Conservation (phyloP, 83 land plant species). For the Larix sibirica region DNA sequence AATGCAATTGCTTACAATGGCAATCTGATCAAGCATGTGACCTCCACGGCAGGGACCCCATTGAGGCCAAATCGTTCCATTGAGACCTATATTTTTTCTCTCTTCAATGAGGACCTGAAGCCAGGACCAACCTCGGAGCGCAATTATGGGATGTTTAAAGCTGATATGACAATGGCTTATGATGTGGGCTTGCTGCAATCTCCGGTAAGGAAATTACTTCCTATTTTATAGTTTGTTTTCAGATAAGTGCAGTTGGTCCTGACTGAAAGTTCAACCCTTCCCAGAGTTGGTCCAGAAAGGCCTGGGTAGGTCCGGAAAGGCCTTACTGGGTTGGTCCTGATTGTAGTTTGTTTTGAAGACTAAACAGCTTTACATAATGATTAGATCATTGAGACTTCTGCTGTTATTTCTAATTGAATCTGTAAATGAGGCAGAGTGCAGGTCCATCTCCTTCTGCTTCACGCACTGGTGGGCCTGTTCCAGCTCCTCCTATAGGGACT, state of each 20-base stretch:
- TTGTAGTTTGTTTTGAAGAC: neutral
- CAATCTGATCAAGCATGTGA: conserved; percentile 40
- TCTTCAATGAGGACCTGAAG: conserved; percentile 74
- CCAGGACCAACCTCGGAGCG: conserved; percentile 64
- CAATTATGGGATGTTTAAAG: conserved; percentile 72
- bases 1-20: conserved; percentile 73
- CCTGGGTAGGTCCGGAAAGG: too few species aligned
- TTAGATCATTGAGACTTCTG: neutral
- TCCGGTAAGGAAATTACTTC: neutral
- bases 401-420: neutral
- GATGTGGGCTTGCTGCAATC: conserved; percentile 33
- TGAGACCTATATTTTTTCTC: conserved; percentile 55
- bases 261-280: too few species aligned
- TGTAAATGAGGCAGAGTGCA: conserved; percentile 6
- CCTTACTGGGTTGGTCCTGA: neutral
- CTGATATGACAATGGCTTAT: conserved; percentile 49
- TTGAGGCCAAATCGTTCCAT: conserved; percentile 39
- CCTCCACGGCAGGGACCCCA: conserved; percentile 51
- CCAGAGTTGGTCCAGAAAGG: too few species aligned
- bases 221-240: conserved; percentile 20
- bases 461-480: neutral
- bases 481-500: too few species aligned
- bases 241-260: too few species aligned
- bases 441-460: neutral
- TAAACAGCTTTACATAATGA: neutral